phyloP scores from a whole-genome alignment of 805 yeast species.

The Ogataea trehalophila region DNA sequence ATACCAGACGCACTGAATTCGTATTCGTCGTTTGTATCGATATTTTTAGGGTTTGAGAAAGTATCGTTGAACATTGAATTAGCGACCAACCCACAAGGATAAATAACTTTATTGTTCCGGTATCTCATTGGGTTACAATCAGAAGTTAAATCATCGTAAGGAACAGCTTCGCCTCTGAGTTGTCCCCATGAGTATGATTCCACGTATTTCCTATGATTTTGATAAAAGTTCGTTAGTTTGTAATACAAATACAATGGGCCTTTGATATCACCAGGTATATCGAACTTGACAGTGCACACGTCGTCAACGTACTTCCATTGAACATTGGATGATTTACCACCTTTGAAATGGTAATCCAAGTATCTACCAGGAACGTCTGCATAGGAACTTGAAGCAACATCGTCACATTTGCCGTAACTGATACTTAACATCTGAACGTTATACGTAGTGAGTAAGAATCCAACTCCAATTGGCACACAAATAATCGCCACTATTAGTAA shows the following conservation, averaged over 20 bases:
- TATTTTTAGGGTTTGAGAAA: conserved; percentile 45
- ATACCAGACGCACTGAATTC: conserved; percentile 53
- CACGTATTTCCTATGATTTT: conserved; percentile 93
- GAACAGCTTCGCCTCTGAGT: conserved; percentile 68
- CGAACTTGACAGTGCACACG: conserved; percentile 65
- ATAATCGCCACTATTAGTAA: conserved; percentile 68
- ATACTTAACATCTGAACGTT: conserved; percentile 71
- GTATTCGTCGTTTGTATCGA: conserved; percentile 32
- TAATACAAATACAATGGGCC: conserved; percentile 77
- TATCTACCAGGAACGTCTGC: conserved; percentile 55
- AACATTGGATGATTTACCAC: conserved; percentile 28
- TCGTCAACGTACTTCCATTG: conserved; percentile 56
- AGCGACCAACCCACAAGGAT: conserved; percentile 95
- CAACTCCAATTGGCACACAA: conserved; percentile 90
- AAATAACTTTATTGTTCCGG: conserved; percentile 41
- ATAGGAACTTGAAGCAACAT: conserved; percentile 34
- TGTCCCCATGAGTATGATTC: conserved; percentile 78
- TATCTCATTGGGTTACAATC: conserved; percentile 50
- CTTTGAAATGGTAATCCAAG: conserved; percentile 57
- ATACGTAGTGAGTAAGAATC: conserved; percentile 70
- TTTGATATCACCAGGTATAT: conserved; percentile 62
- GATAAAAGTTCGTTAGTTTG: conserved; percentile 83
- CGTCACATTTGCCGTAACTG: conserved; percentile 69
- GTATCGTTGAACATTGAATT: conserved; percentile 91
- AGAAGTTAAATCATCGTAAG: conserved; percentile 41